Conservation (phyloP, 169 alveolate species). For the Eimeria praecox region DNA sequence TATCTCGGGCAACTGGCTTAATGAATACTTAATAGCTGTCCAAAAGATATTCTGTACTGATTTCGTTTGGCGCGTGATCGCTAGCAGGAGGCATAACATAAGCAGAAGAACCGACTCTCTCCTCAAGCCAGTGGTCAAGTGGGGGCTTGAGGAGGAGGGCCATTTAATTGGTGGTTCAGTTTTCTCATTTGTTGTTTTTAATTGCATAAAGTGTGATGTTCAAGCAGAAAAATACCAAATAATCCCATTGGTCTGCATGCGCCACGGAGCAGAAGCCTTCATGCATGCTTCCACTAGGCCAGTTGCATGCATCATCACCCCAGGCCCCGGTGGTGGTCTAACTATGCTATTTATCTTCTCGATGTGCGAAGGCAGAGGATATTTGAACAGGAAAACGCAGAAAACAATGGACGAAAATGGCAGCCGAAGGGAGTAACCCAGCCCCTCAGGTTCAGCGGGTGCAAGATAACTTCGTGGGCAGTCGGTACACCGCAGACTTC, state of each 20-base stretch:
- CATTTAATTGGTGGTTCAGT: neutral
- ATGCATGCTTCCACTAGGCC: neutral
- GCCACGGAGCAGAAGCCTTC: no score
- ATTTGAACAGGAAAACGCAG: neutral
- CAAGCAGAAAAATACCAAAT: neutral
- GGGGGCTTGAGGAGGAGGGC: neutral
- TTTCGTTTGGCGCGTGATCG: no score
- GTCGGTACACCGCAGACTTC: conserved; percentile 32
- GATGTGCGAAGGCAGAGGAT: no score
- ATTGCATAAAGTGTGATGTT: neutral
- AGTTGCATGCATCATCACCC: neutral
- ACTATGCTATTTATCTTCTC: no score
- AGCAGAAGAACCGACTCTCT: neutral
- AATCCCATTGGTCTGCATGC: neutral
- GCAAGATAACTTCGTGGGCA: conserved; percentile 7
- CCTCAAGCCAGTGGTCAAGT: neutral
- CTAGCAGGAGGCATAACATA: neutral
- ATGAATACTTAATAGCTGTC: no score
- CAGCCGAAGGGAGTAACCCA: conserved; percentile 40
- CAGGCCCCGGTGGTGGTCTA: neutral
- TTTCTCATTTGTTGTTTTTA: neutral
- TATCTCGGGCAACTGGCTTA: no score
- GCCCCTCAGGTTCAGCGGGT: conserved; percentile 48
- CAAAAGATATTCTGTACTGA: no score
- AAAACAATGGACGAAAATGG: neutral